Base-by-base conservation (phyloP, 805 yeast species). In the Komagataella pastoris region DNA sequence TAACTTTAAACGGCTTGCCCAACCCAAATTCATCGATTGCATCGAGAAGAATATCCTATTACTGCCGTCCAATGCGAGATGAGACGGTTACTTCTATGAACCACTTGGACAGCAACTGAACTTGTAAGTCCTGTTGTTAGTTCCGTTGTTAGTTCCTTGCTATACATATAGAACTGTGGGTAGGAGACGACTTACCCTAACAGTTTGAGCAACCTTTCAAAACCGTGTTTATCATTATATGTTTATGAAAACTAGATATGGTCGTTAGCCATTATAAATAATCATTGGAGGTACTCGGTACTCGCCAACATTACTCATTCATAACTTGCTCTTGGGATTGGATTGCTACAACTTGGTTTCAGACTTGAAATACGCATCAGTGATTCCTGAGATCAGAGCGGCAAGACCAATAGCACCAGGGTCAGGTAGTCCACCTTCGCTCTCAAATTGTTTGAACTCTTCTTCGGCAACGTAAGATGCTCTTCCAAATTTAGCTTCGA, bases 351-450 rank as follows among this genome's bases (percentile, higher is more conserved):
- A 30, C n/a, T 30, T 30, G 40, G 40, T 30, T 14, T 14, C 40
- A 14, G 40, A 30, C 6, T 30, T 30, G 40, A 30, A 30, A 5
- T 30, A 30, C 3, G 40, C 40, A 30, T 30, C 40, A 30, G 40
- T 30, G 14, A 30, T 58, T 3, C 69, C 70, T 17, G 57, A 58
- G 30, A 66, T 52, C 19, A 66, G 52, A 3, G 67, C 68, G 19
- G 68, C 85, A 21, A 90, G 69, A 3, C 97, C 97, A 53, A 88
- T 79, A 2, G 97, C 97, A 56, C 98, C 97, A 4, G 98, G 97
- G 60, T 90, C 98, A 1, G 96, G 95, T 30, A 89, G 73, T n/a
- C 85, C 87, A 23, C 87, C 88, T 60, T 74, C 74, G 45, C 71
- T 73, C 45, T 67, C 74, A 50, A 70, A 73, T 47, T 65, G 66